Base-by-base conservation (phyloP, 306 rosid species). In the Vigna reflexopilosa region DNA sequence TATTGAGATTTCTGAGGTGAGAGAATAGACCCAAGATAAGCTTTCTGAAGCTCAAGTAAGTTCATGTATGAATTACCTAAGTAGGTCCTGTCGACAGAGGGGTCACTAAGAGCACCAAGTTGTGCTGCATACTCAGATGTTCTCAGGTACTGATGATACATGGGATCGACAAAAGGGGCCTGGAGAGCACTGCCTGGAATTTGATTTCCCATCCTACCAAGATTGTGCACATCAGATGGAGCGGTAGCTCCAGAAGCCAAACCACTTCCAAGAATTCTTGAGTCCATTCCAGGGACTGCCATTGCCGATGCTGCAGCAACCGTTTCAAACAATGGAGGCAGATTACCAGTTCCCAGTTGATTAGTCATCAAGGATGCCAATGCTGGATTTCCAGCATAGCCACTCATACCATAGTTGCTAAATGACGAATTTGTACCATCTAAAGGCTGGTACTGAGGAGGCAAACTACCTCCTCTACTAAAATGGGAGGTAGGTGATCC, bases 1-100 rank as follows among this genome's bases (percentile, higher is more conserved):
- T 91, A 95, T 68, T 91, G 98, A 5, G 98, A 85, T 81, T 95
- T 95, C 78, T 91, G 98, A 20, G 97, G 98, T 13, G 98, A 85
- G 4, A 87, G 82, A 14, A 91, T 66, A 51, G 93, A 51, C 50
- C 97, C 99, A 17, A 88, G 79, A 81, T 92, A 92, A 12, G 96
- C 97, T 77, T 95, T 92, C 78, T 95, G 98, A 76, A 95, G 86
- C 77, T 92, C 98, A 47, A 92, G 84, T 71, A 89, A 63, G 85
- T 87, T 92, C 91, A 88, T 78, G 83, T 92, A 95, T 4, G 97
- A 88, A 80, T 87, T 89, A 5, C 92, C 91, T 9, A 92, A 80
- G 86, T 89, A 91, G 79, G 85, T 87, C 81, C 90, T 87, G 72
- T 89, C 97, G 40, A 81, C 81, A 24, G 98, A 88, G 5, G 90